These are phyloP conservation scores for Kodamaea sp. DNA, from an alignment of 1,139 yeast genomes.

Conservation along the genomic window DNA sequence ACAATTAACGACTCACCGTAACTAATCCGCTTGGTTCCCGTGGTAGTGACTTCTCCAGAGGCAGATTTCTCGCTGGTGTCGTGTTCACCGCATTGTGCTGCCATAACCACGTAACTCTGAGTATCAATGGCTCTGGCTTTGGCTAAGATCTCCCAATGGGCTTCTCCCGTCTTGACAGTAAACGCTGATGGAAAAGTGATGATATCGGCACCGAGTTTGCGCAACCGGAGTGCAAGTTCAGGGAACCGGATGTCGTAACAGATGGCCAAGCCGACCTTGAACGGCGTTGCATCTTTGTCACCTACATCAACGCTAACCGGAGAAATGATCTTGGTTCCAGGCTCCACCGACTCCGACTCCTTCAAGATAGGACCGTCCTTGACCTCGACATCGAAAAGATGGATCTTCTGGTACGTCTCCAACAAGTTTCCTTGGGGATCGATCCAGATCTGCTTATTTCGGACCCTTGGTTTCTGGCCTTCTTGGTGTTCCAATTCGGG, in stretches of 20 bases:
- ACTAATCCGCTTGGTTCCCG: slow-evolving; percentile 43
- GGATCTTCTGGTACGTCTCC: slow-evolving; percentile 79
- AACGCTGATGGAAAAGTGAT: slow-evolving; percentile 89
- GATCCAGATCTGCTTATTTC: slow-evolving; percentile 75
- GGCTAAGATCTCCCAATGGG: slow-evolving; percentile 85
- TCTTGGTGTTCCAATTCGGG: slow-evolving; percentile 39
- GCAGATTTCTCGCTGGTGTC: slow-evolving; percentile 46
- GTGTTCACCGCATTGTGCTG: slow-evolving; percentile 88
- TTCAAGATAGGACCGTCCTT: slow-evolving; percentile 71
- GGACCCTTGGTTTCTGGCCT: slow-evolving; percentile 43
- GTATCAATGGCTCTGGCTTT: slow-evolving; percentile 84
- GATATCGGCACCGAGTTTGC: slow-evolving; percentile 75
- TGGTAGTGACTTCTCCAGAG: slow-evolving; percentile 17
- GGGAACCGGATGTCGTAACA: slow-evolving; percentile 93
- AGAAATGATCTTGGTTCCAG: slow-evolving; percentile 56
- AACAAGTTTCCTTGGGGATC: slow-evolving; percentile 61
- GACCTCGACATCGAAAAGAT: slow-evolving; percentile 85
- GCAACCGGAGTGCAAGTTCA: slow-evolving; percentile 65
- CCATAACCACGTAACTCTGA: slow-evolving; percentile 85
- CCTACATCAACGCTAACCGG: slow-evolving; percentile 46
- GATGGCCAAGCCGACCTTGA: slow-evolving; percentile 70
- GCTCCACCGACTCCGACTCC: slow-evolving; percentile 80
- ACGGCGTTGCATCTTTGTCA: slow-evolving; percentile 27
- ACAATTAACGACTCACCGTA: slow-evolving; percentile 86
- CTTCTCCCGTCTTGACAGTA: slow-evolving; percentile 85